Evolutionary conservation across 2,329 filamentous ascomycete species (phyloP).

Genomic region (Fulvia fulva): DNA sequence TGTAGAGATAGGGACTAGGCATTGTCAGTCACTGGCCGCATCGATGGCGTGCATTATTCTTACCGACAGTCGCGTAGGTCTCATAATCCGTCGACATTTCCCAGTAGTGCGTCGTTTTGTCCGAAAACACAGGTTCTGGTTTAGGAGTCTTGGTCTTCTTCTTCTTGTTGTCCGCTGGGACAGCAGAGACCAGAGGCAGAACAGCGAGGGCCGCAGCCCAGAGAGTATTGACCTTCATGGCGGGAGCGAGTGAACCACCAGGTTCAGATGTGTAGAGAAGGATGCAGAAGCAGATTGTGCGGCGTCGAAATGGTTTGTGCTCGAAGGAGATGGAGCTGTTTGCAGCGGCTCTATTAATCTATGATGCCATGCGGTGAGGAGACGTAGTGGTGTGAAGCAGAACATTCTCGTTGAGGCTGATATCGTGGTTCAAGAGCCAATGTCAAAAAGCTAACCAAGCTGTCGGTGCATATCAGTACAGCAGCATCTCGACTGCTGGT

Average conservation of each 20-base stretch:
- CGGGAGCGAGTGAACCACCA: slow-evolving; percentile 8
- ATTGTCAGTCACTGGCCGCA: not conserved
- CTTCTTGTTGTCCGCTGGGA: slow-evolving; percentile 1
- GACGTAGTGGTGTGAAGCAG: no score
- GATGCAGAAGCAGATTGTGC: not conserved
- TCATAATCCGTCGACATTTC: no score
- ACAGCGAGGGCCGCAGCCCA: slow-evolving; percentile 10
- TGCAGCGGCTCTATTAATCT: not conserved
- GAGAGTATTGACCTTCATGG: slow-evolving; percentile 17
- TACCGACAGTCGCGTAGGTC: not conserved
- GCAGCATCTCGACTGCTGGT: not conserved
- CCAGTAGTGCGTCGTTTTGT: no score
- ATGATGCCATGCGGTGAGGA: not conserved
- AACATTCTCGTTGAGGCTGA: not conserved
- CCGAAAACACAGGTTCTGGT: no score
- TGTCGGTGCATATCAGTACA: not conserved
- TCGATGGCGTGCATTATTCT: not conserved
- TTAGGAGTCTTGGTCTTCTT: not conserved
- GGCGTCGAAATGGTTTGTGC: not conserved
- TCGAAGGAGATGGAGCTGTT: not conserved
- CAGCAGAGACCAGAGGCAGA: slow-evolving; percentile 11
- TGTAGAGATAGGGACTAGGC: not conserved
- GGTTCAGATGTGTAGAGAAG: slow-evolving; percentile 1
- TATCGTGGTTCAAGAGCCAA: not conserved
- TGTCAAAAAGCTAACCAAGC: not conserved